Percentiles rank a stretch among this genome's conserved stretches.
Evolutionary conservation across 257 asterid genomes (phyloP).

Genomic region (Primulina tabacum): DNA sequence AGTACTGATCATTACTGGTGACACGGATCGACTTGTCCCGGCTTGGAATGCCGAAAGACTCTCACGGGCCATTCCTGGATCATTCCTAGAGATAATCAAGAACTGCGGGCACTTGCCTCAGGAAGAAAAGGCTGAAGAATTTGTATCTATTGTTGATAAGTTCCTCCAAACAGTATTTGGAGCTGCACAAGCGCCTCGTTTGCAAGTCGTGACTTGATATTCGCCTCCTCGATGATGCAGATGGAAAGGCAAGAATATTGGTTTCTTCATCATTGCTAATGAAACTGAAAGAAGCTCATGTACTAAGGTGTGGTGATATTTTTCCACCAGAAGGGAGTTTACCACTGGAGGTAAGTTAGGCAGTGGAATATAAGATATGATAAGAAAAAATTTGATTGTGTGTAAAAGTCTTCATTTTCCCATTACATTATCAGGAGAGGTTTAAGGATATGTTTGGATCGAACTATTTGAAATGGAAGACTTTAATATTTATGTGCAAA

Average conservation of each 20-base stretch:
- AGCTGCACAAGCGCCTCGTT: slow-evolving; percentile 32
- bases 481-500: too few relatives aligned
- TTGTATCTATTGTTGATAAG: slow-evolving; percentile 60
- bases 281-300: slow-evolving; percentile 11
- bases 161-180: slow-evolving; percentile 54
- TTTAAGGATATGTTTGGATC: not conserved
- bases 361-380: not conserved
- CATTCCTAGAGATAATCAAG: slow-evolving; percentile 63
- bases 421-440: too few relatives aligned
- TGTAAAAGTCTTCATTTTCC: too few relatives aligned
- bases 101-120: slow-evolving; percentile 94
- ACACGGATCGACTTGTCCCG: slow-evolving; percentile 86
- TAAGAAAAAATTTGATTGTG: too few relatives aligned
- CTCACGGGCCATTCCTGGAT: slow-evolving; percentile 79
- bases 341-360: not conserved
- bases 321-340: not conserved
- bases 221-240: slow-evolving; percentile 19
- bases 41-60: slow-evolving; percentile 82
- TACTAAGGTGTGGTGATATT: slow-evolving; percentile 5
- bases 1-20: slow-evolving; percentile 89
- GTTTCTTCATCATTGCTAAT: slow-evolving; percentile 2
- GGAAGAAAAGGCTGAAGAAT: slow-evolving; percentile 85
- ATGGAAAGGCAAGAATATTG: slow-evolving; percentile 5
- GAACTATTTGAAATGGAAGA: too few relatives aligned
- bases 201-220: slow-evolving; percentile 54